phyloP scores from a whole-genome alignment of 2,329 filamentous ascomycete species.

The Aspergillus neotritici region DNA sequence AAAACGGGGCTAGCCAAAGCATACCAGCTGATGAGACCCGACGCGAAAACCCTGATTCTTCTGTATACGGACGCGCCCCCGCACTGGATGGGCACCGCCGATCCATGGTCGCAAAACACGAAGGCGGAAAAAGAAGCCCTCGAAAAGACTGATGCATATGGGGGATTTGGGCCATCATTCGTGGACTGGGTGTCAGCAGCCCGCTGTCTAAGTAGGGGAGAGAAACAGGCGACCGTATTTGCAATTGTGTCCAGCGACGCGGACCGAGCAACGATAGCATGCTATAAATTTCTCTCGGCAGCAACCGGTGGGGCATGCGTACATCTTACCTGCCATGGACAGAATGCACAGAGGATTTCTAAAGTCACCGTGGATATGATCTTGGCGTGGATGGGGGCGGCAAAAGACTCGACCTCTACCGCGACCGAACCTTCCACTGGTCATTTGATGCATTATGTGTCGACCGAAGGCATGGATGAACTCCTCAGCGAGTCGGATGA shows the following conservation, averaged over 20 bases:
- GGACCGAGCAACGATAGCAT: slow-evolving; percentile 21
- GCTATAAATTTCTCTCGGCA: slow-evolving; percentile 41
- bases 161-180: slow-evolving; percentile 33
- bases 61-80: slow-evolving; percentile 48
- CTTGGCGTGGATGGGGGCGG: slow-evolving; percentile 42
- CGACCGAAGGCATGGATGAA: too few relatives aligned
- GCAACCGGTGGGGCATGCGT: slow-evolving; percentile 42
- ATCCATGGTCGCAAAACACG: too few relatives aligned
- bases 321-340: slow-evolving; percentile 15
- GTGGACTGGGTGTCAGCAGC: slow-evolving; percentile 43
- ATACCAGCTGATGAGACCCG: slow-evolving; percentile 44
- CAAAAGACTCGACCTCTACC: too few relatives aligned
- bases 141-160: slow-evolving; percentile 18
- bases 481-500: too few relatives aligned
- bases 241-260: too few relatives aligned
- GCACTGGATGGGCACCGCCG: slow-evolving; percentile 28
- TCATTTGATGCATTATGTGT: too few relatives aligned
- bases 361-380: slow-evolving; percentile 40
- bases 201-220: slow-evolving; percentile 28
- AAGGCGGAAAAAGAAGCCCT: too few relatives aligned
- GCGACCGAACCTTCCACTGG: too few relatives aligned
- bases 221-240: slow-evolving; percentile 19
- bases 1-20: slow-evolving; percentile 48
- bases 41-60: slow-evolving; percentile 47
- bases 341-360: slow-evolving; percentile 31